These are phyloP conservation scores for Wallacemonas collosoma DNA, from an alignment of 208 protist species.

Conservation along the genomic window DNA sequence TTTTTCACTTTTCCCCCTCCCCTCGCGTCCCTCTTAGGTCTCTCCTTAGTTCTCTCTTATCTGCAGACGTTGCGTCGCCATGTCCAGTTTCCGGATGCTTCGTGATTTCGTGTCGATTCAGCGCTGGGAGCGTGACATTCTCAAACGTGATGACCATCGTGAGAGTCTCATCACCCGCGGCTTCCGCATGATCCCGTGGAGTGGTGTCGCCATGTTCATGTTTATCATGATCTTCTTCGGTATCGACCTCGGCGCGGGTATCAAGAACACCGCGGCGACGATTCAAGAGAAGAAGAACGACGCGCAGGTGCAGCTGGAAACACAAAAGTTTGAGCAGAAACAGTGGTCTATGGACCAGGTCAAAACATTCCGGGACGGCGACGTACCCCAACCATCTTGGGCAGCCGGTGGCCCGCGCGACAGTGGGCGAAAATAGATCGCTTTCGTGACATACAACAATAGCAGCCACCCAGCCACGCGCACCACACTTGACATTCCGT, in stretches of 20 bases:
- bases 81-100: conserved; percentile 60
- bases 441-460: not conserved
- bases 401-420: conserved; percentile 54
- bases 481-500: not conserved
- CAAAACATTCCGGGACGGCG: conserved; percentile 65
- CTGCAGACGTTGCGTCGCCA: not conserved
- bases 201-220: conserved; percentile 76
- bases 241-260: conserved; percentile 74
- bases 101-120: conserved; percentile 68
- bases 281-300: conserved; percentile 81
- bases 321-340: conserved; percentile 65
- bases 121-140: conserved; percentile 73
- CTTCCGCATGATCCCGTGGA: conserved; percentile 75
- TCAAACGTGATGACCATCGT: conserved; percentile 47
- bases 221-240: conserved; percentile 89
- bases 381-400: conserved; percentile 78
- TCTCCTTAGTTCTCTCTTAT: conserved; percentile 7
- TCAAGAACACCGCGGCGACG: conserved; percentile 71
- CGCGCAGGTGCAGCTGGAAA: conserved; percentile 57
- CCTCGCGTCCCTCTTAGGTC: too few relatives aligned
- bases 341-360: conserved; percentile 87
- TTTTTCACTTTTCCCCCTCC: too few relatives aligned
- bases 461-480: not conserved
- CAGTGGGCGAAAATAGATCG: conserved; percentile 12
- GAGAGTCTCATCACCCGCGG: conserved; percentile 48